Percentiles rank a stretch among this genome's conserved stretches.
Conservation (phyloP, 257 asterid species). For the Forsythia suspensa region DNA sequence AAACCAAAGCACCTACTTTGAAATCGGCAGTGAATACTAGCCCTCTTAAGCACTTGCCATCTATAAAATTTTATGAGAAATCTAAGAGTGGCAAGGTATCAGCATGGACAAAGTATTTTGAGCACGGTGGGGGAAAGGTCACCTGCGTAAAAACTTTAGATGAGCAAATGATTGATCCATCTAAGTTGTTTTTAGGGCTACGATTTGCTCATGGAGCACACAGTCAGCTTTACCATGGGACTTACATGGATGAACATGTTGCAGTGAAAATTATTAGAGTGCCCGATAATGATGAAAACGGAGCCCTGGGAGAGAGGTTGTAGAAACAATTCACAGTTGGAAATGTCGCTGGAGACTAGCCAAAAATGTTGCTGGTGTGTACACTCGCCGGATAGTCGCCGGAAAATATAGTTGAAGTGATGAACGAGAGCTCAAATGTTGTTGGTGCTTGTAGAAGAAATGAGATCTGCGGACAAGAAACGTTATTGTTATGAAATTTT, state of each 20-base stretch:
- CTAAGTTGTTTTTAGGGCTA: constrained; percentile 55
- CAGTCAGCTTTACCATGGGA: constrained; percentile 65
- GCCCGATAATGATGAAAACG: constrained; percentile 67
- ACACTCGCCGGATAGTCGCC: no score
- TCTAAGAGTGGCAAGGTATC: constrained; percentile 55
- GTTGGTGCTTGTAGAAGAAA: no score
- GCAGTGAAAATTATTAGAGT: constrained; percentile 61
- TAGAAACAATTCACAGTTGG: constrained; percentile 48
- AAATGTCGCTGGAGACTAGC: no score
- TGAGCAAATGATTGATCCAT: constrained; percentile 51
- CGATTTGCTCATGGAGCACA: constrained; percentile 70
- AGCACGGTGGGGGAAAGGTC: constrained; percentile 67
- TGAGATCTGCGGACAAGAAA: no score
- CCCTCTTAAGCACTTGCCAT: constrained; percentile 45
- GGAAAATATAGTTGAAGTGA: no score
- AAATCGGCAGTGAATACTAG: constrained; percentile 34
- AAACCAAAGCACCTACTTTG: constrained; percentile 21
- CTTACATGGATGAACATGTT: constrained; percentile 54
- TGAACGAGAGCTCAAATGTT: no score
- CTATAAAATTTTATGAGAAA: constrained; percentile 45
- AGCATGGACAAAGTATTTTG: constrained; percentile 64
- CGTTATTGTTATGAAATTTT: no score
- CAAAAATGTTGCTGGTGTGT: no score
- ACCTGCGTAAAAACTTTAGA: constrained; percentile 55
- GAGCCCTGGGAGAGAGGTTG: constrained; percentile 45